Base-by-base conservation (phyloP, 108 stramenopile species). In the Skeletonema potamos region DNA sequence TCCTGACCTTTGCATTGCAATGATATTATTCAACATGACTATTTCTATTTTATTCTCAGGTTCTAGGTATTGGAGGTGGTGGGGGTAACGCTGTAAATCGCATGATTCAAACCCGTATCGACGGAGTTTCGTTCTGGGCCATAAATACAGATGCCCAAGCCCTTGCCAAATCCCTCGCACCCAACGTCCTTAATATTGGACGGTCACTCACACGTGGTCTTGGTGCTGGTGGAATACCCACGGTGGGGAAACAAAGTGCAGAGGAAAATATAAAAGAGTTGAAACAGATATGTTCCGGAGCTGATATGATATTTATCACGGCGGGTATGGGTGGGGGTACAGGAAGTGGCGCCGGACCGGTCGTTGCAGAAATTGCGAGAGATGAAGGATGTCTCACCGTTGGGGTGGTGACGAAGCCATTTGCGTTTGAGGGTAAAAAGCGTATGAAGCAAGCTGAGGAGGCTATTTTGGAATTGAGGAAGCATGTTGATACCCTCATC, bases 111-210 rank as follows among this genome's bases (percentile, higher is more conserved):
- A 86, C 91, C 8, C 85, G 82, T 54, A 85, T 96, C 27, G 79
- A 74, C 3, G 95, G 95, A 32, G 95, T 94, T n/a, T 90, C 93
- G 37, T 96, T 94, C 79, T 93, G 93, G 92, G 83, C 90, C 72
- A 83, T 96, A 56, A 96, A 96, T 74, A 96, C 95, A 32, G 95
- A 96, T 70, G 89, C 91, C 4, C 95, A 96, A 84, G 95, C 92
- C 59, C 79, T 93, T 24, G 87, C 83, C 73, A 82, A 86, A 62
- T 85, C 86, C 22, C 62, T 79, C 57, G 82, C 84, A 18, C 85
- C 85, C 43, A 66, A 73, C 30, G 82, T 87, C 39, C 82, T 88
- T 13, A 91, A 94, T 82, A 91, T 96, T 73, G 95, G 95, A 12
- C 62, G 77, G 3, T 81, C 89, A 26, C 89, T 94, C 10, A 96